phyloP scores from a whole-genome alignment of 1,284 basidiomycete genomes.

The Pulveroboletus sp. region DNA sequence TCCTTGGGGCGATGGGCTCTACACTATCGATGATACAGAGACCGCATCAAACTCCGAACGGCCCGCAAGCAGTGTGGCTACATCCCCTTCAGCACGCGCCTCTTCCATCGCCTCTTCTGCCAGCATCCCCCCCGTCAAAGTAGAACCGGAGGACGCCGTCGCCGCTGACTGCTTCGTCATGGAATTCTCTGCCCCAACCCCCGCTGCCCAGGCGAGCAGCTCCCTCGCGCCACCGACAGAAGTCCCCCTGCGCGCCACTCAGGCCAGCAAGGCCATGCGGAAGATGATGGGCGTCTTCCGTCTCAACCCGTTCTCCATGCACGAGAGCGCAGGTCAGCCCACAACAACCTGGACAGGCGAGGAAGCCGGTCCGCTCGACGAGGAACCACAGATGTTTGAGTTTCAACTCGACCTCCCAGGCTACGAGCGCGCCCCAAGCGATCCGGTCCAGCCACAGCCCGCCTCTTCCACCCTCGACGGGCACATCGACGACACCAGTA shows the following conservation, averaged over 20 bases:
- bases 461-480: slow-evolving; percentile 13
- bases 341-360: slow-evolving; percentile 38
- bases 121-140: slow-evolving; percentile 29
- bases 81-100: slow-evolving; percentile 35
- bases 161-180: slow-evolving; percentile 35
- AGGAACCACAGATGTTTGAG: slow-evolving; percentile 57
- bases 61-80: slow-evolving; percentile 31
- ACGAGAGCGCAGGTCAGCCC: slow-evolving; percentile 44
- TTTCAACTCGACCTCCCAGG: slow-evolving; percentile 50
- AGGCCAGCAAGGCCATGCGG: slow-evolving; percentile 62
- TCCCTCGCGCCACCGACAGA: slow-evolving; percentile 52
- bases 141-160: slow-evolving; percentile 28
- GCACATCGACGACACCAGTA: slow-evolving; percentile 16
- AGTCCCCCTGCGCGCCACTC: slow-evolving; percentile 69
- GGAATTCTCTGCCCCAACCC: slow-evolving; percentile 31
- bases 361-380: slow-evolving; percentile 50
- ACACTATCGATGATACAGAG: slow-evolving; percentile 33
- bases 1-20: slow-evolving; percentile 31
- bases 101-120: slow-evolving; percentile 31
- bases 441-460: slow-evolving; percentile 18
- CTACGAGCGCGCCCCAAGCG: slow-evolving; percentile 21
- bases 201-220: slow-evolving; percentile 33
- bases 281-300: slow-evolving; percentile 73
- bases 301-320: slow-evolving; percentile 70
- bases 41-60: slow-evolving; percentile 34